A percentile compares a stretch with the other conserved stretches of the same genome.
These are phyloP conservation scores for Xylaria palmicola DNA, from an alignment of 495 filamentous ascomycete genomes.

Conservation along the genomic window DNA sequence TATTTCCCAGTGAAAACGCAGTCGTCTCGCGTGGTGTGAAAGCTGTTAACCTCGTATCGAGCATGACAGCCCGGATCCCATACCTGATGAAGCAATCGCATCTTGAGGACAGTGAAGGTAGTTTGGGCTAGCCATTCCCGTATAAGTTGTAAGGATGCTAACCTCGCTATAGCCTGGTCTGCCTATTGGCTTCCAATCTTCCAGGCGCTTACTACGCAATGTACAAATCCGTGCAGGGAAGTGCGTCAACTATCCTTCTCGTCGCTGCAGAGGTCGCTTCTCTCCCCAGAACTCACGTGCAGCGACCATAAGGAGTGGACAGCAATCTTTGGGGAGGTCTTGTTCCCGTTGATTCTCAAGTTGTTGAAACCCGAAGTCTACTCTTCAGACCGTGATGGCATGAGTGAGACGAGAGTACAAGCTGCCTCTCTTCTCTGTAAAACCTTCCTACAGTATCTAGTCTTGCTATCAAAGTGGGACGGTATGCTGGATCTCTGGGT, in stretches of 20 bases:
- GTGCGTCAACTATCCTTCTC: slow-evolving; percentile 85
- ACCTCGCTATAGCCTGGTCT: slow-evolving; percentile 72
- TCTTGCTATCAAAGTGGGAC: slow-evolving; percentile 76
- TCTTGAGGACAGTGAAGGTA: slow-evolving; percentile 81
- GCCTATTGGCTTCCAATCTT: slow-evolving; percentile 98
- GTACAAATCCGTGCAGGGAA: slow-evolving; percentile 91
- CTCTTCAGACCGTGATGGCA: slow-evolving; percentile 85
- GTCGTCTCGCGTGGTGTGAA: slow-evolving; percentile 75
- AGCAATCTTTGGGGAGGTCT: slow-evolving; percentile 88
- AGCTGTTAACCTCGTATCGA: slow-evolving; percentile 75
- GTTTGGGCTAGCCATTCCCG: slow-evolving; percentile 12
- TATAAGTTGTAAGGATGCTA: slow-evolving; percentile 12
- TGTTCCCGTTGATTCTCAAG: slow-evolving; percentile 89
- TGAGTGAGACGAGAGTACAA: slow-evolving; percentile 93
- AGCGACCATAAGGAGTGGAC: slow-evolving; percentile 86
- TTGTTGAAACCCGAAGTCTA: slow-evolving; percentile 95
- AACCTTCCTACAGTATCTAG: slow-evolving; percentile 92
- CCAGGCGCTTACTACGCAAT: slow-evolving; percentile 80
- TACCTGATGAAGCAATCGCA: slow-evolving; percentile 88
- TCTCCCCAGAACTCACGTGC: slow-evolving; percentile 75
- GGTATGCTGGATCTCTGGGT: slow-evolving; percentile 95
- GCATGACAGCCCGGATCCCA: slow-evolving; percentile 77
- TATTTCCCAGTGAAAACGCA: slow-evolving; percentile 60
- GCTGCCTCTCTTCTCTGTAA: slow-evolving; percentile 89
- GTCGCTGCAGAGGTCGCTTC: slow-evolving; percentile 80